Percentiles rank a stretch among this genome's conserved stretches.
phyloP scores from a whole-genome alignment of 305 asterid species.

The Euphrasia arctica region DNA sequence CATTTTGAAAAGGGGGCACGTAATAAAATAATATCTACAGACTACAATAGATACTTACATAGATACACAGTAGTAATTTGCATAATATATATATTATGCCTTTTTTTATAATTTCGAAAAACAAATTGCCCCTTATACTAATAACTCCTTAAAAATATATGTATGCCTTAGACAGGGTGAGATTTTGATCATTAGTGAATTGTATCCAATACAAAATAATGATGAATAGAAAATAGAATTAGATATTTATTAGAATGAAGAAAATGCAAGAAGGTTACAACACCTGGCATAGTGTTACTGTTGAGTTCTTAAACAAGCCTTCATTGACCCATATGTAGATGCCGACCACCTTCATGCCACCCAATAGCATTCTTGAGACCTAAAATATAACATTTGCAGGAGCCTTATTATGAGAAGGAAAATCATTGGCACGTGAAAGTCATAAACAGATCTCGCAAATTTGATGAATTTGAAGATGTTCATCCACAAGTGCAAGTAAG shows the following conservation, averaged over 20 bases:
- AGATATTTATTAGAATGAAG: slow-evolving; percentile 9
- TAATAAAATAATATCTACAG: too few species aligned
- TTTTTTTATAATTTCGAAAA: too few species aligned
- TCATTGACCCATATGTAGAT: slow-evolving; percentile 81
- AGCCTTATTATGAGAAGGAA: slow-evolving; percentile 19
- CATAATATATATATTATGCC: too few species aligned
- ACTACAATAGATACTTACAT: too few species aligned
- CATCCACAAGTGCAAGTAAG: slow-evolving; percentile 8
- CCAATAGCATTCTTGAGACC: slow-evolving; percentile 94
- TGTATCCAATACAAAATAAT: slow-evolving; percentile 5
- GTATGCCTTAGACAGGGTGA: neutral
- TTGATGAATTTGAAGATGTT: slow-evolving; percentile 16
- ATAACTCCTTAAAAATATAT: neutral
- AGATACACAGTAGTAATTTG: too few species aligned
- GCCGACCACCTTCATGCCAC: slow-evolving; percentile 92
- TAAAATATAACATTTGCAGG: slow-evolving; percentile 30
- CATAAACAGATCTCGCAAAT: slow-evolving; percentile 15
- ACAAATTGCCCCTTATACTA: too few species aligned
- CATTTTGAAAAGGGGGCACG: too few species aligned
- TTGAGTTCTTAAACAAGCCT: slow-evolving; percentile 80
- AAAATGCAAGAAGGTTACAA: slow-evolving; percentile 23
- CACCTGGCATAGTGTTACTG: slow-evolving; percentile 80
- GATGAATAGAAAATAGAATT: slow-evolving; percentile 10
- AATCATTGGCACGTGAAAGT: slow-evolving; percentile 10
- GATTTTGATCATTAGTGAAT: slow-evolving; percentile 9